Conservation (phyloP, 192 early-diverging fungal genomes). For the Rhizophlyctis rosea region DNA sequence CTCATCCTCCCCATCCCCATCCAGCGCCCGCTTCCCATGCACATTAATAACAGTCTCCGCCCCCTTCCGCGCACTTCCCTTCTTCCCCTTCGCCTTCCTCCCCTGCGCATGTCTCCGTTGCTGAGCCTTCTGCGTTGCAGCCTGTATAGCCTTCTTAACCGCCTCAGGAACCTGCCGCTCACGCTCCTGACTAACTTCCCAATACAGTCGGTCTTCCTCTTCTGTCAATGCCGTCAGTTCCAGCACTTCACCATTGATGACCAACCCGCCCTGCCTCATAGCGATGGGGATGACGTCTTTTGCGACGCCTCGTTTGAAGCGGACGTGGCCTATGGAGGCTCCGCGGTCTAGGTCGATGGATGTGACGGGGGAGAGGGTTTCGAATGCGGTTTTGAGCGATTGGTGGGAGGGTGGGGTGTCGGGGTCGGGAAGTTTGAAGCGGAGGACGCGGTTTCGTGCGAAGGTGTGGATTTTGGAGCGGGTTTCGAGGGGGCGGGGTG, state of each 20-base stretch:
- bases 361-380: conserved; percentile 8
- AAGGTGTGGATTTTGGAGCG: neutral
- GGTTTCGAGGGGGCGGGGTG: neutral
- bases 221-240: conserved; percentile 2
- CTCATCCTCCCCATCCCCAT: neutral
- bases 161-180: neutral
- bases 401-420: neutral
- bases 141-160: neutral
- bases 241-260: conserved; percentile 12
- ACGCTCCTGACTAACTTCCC: conserved; percentile 9
- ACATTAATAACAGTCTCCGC: neutral
- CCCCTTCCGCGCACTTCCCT: neutral
- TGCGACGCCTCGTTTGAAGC: conserved; percentile 20
- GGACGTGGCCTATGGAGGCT: conserved; percentile 8
- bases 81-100: neutral
- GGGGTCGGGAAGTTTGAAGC: conserved; percentile 6
- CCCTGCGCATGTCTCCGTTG: neutral
- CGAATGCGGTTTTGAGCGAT: conserved; percentile 6
- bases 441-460: conserved; percentile 14
- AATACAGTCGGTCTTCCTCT: conserved; percentile 28
- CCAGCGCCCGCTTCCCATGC: neutral
- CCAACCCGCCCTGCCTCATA: conserved; percentile 9
- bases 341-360: conserved; percentile 17
- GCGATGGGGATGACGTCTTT: conserved; percentile 11
- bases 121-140: neutral